These are phyloP conservation scores for Volutella citrinella DNA, from an alignment of 2,329 filamentous ascomycete species.

Conservation along the genomic window DNA sequence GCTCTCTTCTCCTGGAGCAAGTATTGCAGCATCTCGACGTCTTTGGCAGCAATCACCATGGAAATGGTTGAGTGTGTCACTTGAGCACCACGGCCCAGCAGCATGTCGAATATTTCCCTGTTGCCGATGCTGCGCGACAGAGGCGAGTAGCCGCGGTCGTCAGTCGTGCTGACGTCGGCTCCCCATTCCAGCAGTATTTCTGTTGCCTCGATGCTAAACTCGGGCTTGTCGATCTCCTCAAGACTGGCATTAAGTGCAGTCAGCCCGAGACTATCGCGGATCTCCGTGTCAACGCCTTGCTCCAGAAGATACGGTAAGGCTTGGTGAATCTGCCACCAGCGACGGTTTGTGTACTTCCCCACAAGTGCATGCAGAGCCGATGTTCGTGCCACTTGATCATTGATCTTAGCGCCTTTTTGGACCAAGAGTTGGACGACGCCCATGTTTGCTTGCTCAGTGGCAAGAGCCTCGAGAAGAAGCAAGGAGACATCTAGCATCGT, in stretches of 20 bases:
- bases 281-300: constrained; percentile 2
- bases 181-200: constrained; percentile 2
- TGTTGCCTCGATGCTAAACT: not conserved
- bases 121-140: too few relatives aligned
- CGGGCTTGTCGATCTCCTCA: constrained; percentile 1
- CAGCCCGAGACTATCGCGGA: not conserved
- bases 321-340: constrained; percentile 6
- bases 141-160: not conserved
- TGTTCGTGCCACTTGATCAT: too few relatives aligned
- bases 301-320: constrained; percentile 5
- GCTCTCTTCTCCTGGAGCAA: too few relatives aligned
- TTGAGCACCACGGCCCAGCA: too few relatives aligned
- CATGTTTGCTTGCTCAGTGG: not conserved
- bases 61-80: too few relatives aligned
- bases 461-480: too few relatives aligned
- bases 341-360: too few relatives aligned
- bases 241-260: constrained; percentile 3
- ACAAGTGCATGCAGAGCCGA: constrained; percentile 1
- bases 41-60: too few relatives aligned
- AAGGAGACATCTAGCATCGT: too few relatives aligned
- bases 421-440: constrained; percentile 1
- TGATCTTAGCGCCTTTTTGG: not conserved
- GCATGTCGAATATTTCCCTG: too few relatives aligned
- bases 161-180: constrained; percentile 1
- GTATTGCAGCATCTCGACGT: too few relatives aligned